These are phyloP conservation scores for Phaseolus coccineus DNA, from an alignment of 331 rosid genomes.

Conservation along the genomic window DNA sequence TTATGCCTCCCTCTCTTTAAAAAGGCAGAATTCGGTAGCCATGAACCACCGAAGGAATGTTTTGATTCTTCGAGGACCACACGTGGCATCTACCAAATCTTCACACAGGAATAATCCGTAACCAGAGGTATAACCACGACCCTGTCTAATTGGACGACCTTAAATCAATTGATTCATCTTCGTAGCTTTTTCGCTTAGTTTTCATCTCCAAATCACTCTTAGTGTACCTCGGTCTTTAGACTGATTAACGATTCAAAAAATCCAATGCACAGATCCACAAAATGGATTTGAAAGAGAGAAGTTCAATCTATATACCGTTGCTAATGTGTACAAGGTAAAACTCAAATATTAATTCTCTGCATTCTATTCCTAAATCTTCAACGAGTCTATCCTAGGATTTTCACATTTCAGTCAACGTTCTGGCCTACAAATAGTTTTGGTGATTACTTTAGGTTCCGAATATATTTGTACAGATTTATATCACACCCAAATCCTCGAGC, in stretches of 20 bases:
- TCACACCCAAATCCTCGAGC: conserved; percentile 42
- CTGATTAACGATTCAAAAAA: neutral
- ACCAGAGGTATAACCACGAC: too few species aligned
- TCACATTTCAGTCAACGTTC: conserved; percentile 36
- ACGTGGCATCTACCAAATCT: too few species aligned
- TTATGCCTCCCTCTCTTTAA: too few species aligned
- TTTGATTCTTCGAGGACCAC: too few species aligned
- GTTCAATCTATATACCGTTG: conserved; percentile 51
- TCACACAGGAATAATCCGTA: too few species aligned
- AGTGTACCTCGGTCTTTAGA: neutral
- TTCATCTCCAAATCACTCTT: too few species aligned
- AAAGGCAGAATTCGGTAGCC: too few species aligned
- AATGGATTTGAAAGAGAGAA: conserved; percentile 33
- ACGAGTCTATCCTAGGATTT: conserved; percentile 40
- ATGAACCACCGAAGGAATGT: too few species aligned
- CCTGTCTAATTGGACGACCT: too few species aligned
- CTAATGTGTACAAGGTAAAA: conserved; percentile 55
- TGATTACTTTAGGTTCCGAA: neutral
- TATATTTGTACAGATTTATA: conserved; percentile 41
- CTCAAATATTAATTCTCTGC: conserved; percentile 34
- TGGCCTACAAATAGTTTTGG: conserved; percentile 29
- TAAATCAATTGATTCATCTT: too few species aligned
- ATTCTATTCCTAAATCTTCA: conserved; percentile 44
- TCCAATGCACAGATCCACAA: conserved; percentile 29
- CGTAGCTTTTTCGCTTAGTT: too few species aligned